phyloP scores from a whole-genome alignment of 1,284 basidiomycete species.

The Hemileia vastatrix region DNA sequence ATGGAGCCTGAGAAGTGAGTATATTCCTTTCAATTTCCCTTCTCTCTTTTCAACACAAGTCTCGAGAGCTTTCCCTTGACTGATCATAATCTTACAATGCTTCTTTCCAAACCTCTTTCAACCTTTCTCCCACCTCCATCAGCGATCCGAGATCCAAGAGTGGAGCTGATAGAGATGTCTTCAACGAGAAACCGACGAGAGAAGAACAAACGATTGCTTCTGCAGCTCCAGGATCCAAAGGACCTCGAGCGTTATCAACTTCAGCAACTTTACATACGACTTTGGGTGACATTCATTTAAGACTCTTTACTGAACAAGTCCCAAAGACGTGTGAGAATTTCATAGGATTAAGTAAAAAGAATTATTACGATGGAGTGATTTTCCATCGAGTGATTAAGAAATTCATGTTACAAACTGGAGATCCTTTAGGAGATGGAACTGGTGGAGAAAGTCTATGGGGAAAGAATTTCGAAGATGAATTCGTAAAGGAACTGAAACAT shows the following conservation, averaged over 20 bases:
- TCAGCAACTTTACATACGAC: conserved; percentile 93
- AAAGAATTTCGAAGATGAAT: conserved; percentile 88
- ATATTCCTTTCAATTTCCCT: neutral
- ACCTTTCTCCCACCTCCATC: no score
- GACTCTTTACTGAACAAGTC: conserved; percentile 81
- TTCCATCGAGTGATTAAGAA: conserved; percentile 98
- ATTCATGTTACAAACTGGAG: conserved; percentile 98
- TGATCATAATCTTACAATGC: neutral
- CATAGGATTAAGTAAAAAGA: conserved; percentile 77
- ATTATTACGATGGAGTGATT: conserved; percentile 85
- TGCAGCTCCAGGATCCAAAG: conserved; percentile 51
- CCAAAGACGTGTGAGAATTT: conserved; percentile 98
- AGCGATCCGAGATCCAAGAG: conserved; percentile 83
- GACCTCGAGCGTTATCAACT: conserved; percentile 60
- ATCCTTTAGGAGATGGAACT: conserved; percentile 69
- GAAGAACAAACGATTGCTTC: conserved; percentile 85
- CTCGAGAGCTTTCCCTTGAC: neutral
- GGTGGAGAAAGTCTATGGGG: conserved; percentile 50
- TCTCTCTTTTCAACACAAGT: conserved; percentile 1
- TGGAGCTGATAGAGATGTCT: conserved; percentile 86
- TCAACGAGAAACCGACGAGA: conserved; percentile 92
- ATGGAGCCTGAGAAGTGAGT: conserved; percentile 75
- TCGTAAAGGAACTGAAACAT: conserved; percentile 74
- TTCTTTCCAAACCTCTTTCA: conserved; percentile 8
- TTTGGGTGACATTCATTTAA: conserved; percentile 73